Evolutionary conservation across 2,329 filamentous ascomycete species (phyloP).

Genomic region (Chaetothyriales sp.): DNA sequence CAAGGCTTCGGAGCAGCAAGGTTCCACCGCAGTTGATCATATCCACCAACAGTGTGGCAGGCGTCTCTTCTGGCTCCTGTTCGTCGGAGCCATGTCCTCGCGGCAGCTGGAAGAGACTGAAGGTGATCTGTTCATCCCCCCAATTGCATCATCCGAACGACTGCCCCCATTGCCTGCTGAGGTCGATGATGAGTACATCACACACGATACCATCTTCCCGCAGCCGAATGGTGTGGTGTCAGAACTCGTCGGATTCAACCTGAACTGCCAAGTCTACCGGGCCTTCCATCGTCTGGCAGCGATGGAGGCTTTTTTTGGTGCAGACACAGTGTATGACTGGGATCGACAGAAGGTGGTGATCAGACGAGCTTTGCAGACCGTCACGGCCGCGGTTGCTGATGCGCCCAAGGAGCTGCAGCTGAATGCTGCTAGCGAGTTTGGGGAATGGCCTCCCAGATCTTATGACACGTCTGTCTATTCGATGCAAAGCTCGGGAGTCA

Average conservation of each 20-base stretch:
- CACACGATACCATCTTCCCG: slow-evolving; percentile 50
- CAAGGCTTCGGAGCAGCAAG: slow-evolving; percentile 13
- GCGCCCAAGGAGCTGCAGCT: slow-evolving; percentile 49
- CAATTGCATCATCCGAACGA: slow-evolving; percentile 57
- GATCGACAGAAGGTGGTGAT: slow-evolving; percentile 60
- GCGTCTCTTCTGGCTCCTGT: slow-evolving; percentile 65
- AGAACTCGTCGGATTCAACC: slow-evolving; percentile 64
- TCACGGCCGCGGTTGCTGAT: slow-evolving; percentile 52
- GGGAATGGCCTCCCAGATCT: slow-evolving; percentile 16
- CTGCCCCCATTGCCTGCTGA: slow-evolving; percentile 69
- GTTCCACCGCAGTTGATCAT: slow-evolving; percentile 18
- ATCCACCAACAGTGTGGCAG: slow-evolving; percentile 36
- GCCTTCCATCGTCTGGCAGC: slow-evolving; percentile 66
- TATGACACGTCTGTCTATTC: slow-evolving; percentile 14
- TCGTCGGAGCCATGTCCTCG: slow-evolving; percentile 62
- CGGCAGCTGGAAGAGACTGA: slow-evolving; percentile 60
- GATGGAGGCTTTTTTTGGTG: slow-evolving; percentile 70
- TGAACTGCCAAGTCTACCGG: slow-evolving; percentile 60
- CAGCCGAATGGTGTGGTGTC: slow-evolving; percentile 56
- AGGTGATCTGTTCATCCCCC: slow-evolving; percentile 58
- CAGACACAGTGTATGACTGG: slow-evolving; percentile 60
- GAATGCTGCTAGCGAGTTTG: slow-evolving; percentile 11
- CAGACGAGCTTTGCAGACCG: slow-evolving; percentile 53
- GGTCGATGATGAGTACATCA: slow-evolving; percentile 71
- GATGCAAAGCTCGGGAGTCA: slow-evolving; percentile 4